Conservation (phyloP, 495 filamentous ascomycete genomes). For the Penicillium turbatum region DNA sequence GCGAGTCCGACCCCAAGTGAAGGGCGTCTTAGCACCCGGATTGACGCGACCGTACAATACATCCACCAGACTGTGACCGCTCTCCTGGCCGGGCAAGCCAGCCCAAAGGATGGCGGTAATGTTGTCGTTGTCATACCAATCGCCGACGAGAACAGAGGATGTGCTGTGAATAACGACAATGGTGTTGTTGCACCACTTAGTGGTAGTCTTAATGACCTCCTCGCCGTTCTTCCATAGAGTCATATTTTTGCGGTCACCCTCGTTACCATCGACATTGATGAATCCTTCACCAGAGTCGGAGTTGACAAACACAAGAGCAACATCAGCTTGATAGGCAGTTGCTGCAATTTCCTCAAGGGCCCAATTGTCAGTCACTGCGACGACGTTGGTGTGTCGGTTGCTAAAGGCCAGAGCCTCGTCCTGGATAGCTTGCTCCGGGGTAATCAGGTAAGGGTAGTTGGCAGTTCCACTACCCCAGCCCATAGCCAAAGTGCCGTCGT, state of each 20-base stretch:
- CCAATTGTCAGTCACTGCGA: slow-evolving; percentile 76
- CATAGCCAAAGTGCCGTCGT: slow-evolving; percentile 85
- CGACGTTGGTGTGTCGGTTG: slow-evolving; percentile 50
- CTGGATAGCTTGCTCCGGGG: slow-evolving; percentile 81
- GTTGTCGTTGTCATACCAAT: slow-evolving; percentile 81
- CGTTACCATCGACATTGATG: slow-evolving; percentile 77
- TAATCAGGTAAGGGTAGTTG: slow-evolving; percentile 88
- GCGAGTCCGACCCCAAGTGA: slow-evolving; percentile 75
- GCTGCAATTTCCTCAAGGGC: slow-evolving; percentile 54
- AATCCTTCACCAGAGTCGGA: slow-evolving; percentile 84
- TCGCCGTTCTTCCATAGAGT: slow-evolving; percentile 86
- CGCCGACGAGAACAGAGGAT: slow-evolving; percentile 71
- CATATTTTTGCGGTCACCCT: slow-evolving; percentile 88
- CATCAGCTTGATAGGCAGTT: slow-evolving; percentile 63
- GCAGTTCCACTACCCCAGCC: slow-evolving; percentile 90
- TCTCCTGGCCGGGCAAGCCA: slow-evolving; percentile 88
- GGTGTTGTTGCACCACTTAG: slow-evolving; percentile 78
- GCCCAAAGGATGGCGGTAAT: slow-evolving; percentile 94
- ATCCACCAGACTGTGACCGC: slow-evolving; percentile 84
- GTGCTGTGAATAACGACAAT: slow-evolving; percentile 87
- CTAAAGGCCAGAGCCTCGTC: slow-evolving; percentile 51
- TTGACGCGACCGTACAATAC: slow-evolving; percentile 88
- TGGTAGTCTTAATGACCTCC: slow-evolving; percentile 69
- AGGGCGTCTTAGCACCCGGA: slow-evolving; percentile 79
- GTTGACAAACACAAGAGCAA: slow-evolving; percentile 84